Base-by-base conservation (phyloP, 495 filamentous ascomycete species). In the Aspergillus diversus region DNA sequence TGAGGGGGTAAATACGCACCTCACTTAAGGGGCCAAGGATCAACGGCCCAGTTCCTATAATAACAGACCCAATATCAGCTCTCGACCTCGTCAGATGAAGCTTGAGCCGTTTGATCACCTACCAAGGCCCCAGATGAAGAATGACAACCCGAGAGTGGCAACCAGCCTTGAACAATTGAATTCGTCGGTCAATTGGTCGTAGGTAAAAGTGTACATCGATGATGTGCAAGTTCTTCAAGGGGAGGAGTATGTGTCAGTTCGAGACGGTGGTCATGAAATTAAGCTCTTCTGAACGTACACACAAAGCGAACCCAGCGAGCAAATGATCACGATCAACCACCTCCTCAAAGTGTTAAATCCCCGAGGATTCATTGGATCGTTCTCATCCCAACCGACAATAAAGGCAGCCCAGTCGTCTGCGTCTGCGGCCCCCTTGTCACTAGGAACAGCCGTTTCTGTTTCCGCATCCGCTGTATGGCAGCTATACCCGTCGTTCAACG, bases 201-300 rank as follows among this genome's bases (percentile, higher is more conserved):
- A 98, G 0, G 90, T 96, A 8, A 85, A 85, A 3, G 92, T 94
- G 70, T 99, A 97, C 69, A 96, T 87, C 1, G 92, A 93, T 21
- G 90, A 94, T 3, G 92, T 85, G 72, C 91, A 94, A 6, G 94
- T 97, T 54, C 91, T 94, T 70, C 12, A 57, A 43, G 17, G 11
- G 58, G 35, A 27, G 21, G 21, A 27, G 21, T 27, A 27, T 27
- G 21, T 27, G 21, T 27, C 21, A 27, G 21, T 27, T 27, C 2
- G 21, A 27, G 21, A 27, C 21, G 21, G 21, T 27, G 21, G 21
- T 27, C 21, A 27, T 27, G 2, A 27, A 27, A 27, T 27, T 27
- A 27, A 27, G 21, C 21, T 27, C 21, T 27, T 27, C 21, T 27
- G 21, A 11, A 88, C 91, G 83, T 81, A 94, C 92, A 97, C 93